These are phyloP conservation scores for Vitis rotundifolia DNA, from an alignment of 164 flowering plant genomes.

Conservation along the genomic window DNA sequence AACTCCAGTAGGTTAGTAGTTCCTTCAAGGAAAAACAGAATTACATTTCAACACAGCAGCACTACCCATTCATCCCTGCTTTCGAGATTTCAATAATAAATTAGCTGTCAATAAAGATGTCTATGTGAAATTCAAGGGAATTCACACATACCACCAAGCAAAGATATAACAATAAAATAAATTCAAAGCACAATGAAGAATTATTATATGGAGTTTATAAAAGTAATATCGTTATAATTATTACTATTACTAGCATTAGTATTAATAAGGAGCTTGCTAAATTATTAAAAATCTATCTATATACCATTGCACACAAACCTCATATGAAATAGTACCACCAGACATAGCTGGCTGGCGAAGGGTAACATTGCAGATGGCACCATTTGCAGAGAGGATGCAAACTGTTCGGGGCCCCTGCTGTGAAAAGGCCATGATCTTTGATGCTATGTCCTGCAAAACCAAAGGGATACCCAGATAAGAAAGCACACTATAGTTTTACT, in stretches of 20 bases:
- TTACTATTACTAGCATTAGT: too few species aligned
- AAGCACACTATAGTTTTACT: too few species aligned
- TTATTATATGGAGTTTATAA: background rate
- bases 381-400: slow-evolving; percentile 87
- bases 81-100: background rate
- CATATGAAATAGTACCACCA: slow-evolving; percentile 72
- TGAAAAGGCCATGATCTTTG: slow-evolving; percentile 72
- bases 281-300: too few species aligned
- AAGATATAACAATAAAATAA: background rate
- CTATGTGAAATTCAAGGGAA: background rate
- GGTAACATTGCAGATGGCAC: slow-evolving; percentile 73
- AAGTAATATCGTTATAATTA: background rate
- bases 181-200: background rate
- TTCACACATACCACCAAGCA: background rate
- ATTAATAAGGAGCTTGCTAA: too few species aligned
- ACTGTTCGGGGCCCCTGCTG: slow-evolving; percentile 87
- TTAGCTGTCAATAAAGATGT: background rate
- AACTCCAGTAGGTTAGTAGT: too few species aligned
- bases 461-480: background rate
- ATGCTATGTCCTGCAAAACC: slow-evolving; percentile 70
- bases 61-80: background rate
- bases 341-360: slow-evolving; percentile 72
- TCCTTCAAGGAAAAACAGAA: background rate
- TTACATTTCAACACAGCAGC: background rate
- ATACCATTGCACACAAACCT: slow-evolving; percentile 45